phyloP scores from a whole-genome alignment of 2,329 filamentous ascomycete genomes.

The Penicillium brevicompactum region DNA sequence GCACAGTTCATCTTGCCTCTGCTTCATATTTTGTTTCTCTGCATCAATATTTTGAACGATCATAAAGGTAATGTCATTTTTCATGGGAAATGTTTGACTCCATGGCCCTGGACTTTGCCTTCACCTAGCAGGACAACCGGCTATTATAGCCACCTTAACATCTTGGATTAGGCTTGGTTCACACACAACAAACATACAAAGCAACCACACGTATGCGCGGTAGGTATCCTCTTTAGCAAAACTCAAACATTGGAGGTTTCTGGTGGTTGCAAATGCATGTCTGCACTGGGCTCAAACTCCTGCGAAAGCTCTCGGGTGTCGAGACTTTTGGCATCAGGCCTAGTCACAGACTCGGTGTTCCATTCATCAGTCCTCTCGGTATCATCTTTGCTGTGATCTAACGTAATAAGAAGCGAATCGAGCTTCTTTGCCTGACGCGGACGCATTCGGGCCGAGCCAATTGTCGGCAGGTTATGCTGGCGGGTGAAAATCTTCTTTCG shows the following conservation, averaged over 20 bases:
- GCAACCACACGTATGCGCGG: no score
- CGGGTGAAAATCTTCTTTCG: background rate
- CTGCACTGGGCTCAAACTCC: background rate
- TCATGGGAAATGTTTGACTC: no score
- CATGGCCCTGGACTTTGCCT: no score
- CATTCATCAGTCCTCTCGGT: background rate
- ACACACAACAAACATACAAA: no score
- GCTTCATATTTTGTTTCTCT: no score
- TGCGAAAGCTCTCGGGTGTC: background rate
- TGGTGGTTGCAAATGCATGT: background rate
- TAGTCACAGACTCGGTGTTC: background rate
- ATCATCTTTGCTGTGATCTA: background rate
- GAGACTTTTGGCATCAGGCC: background rate
- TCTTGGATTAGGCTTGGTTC: no score
- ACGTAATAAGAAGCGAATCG: background rate
- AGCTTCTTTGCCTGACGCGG: slow-evolving; percentile 2
- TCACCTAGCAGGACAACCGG: no score
- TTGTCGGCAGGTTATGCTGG: slow-evolving; percentile 6
- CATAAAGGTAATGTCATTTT: no score
- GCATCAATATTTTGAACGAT: no score
- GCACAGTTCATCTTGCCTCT: no score
- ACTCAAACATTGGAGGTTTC: background rate
- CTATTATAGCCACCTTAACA: no score
- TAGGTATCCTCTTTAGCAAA: background rate
- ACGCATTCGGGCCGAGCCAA: slow-evolving; percentile 5